Evolutionary conservation across 1,284 basidiomycete species (phyloP).

Genomic region (Agaricales sp.): DNA sequence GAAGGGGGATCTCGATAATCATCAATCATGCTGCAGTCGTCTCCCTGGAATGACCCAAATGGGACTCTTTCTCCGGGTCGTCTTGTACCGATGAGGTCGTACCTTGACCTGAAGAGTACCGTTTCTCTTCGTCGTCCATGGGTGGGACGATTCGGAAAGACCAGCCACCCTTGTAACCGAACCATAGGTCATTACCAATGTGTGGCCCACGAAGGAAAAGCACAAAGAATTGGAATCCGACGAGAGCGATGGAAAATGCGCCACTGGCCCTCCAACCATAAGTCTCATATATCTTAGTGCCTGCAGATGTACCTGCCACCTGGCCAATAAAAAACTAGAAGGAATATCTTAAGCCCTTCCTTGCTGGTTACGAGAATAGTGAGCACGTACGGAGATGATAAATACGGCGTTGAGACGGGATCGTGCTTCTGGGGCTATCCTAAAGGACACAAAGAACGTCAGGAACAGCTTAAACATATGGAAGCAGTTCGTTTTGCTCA

Average conservation of each 20-base stretch:
- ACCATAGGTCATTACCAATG: neutral
- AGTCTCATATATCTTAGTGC: slow-evolving; percentile 48
- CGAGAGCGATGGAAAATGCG: slow-evolving; percentile 38
- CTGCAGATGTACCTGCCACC: slow-evolving; percentile 55
- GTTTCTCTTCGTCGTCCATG: too few relatives aligned
- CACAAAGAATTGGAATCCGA: slow-evolving; percentile 19
- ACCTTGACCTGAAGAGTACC: too few relatives aligned
- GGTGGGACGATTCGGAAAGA: too few relatives aligned
- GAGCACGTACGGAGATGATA: slow-evolving; percentile 21
- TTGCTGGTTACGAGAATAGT: neutral
- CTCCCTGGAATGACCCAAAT: too few relatives aligned
- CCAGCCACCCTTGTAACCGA: neutral
- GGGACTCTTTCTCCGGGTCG: too few relatives aligned
- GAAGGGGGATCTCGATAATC: too few relatives aligned
- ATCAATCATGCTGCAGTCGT: too few relatives aligned
- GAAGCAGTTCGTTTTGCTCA: neutral
- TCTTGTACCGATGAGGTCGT: too few relatives aligned
- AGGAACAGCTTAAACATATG: neutral
- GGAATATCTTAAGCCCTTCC: neutral
- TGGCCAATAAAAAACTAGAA: slow-evolving; percentile 18
- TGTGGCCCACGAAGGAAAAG: slow-evolving; percentile 17
- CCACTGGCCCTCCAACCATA: slow-evolving; percentile 52
- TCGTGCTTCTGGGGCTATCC: slow-evolving; percentile 21
- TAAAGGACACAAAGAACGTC: slow-evolving; percentile 25
- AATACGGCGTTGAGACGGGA: slow-evolving; percentile 33